Evolutionary conservation across 2,329 filamentous ascomycete species (phyloP), one percentile per base, ranked within the genome.

Genomic region (Colletotrichum falcatum): DNA sequence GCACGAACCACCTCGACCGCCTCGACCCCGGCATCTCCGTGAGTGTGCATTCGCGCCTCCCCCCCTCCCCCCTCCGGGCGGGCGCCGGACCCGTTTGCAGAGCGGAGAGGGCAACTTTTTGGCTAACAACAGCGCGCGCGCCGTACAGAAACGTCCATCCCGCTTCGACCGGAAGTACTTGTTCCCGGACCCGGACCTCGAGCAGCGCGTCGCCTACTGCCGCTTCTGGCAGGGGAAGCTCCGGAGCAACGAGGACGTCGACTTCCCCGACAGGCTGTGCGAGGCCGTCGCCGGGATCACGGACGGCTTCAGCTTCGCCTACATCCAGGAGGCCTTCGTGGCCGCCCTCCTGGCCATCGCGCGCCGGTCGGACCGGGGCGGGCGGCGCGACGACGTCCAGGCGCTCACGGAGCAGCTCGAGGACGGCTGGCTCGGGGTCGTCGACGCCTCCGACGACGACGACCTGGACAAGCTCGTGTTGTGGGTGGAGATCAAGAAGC

Each of bases 321-420:
- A 92, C 75, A 86, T 92, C 78, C 90, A 92, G 76, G 90, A 92
- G 77, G 90, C 88, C 0, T 92, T 92, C 76, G 88, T 92, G 0
- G 89, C 89, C 0, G 85, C 87, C 2, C 76, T 92, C 64, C 80
- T 92, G 33, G 85, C 87, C 3, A 87, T 92, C 67, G 90, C 89
- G 0, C 80, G 80, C 4, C 66, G 58, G 26, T 54, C 26, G 61
- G 60, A 33, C 71, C 73, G 1, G 59, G 71, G 49, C 23, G 65
- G 66, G 66, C 72, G 66, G 66, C 72, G 68, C 46, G 63, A 54
- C 61, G 73, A 64, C 39, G 78, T 81, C 6, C 79, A 80, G 30
- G 73, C 73, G 6, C 63, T 74, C 61, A 79, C 74, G 46, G 72
- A 77, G 60, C 77, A 78, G 46, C 44, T 79, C 65, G 76, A 75